phyloP scores from a whole-genome alignment of 164 flowering plant genomes.

The Stephania japonica region DNA sequence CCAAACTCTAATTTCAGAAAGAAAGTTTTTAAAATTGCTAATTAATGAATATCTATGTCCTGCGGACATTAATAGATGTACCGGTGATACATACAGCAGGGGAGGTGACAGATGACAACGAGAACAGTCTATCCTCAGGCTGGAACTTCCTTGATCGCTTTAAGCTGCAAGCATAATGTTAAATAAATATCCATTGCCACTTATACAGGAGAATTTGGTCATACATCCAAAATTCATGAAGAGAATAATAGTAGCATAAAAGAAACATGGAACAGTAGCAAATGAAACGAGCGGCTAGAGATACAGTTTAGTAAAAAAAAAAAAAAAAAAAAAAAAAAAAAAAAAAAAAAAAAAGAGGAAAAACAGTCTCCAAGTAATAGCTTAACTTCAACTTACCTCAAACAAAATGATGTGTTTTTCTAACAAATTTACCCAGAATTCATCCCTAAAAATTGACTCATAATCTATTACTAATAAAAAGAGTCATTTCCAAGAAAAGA shows the following conservation, averaged over 20 bases:
- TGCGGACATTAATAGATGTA: conserved; percentile 2
- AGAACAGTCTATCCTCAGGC: conserved; percentile 93
- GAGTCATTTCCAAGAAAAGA: no score
- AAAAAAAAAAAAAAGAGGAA: background rate
- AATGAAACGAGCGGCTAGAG: background rate
- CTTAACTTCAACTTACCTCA: no score
- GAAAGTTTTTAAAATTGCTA: background rate
- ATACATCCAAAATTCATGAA: background rate
- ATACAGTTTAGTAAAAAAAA: no score
- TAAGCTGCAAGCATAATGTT: conserved; percentile 44
- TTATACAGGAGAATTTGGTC: background rate
- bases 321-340: no score
- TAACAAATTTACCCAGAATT: no score
- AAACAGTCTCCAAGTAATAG: background rate
- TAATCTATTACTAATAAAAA: no score
- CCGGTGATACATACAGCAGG: conserved; percentile 65
- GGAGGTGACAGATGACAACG: conserved; percentile 86
- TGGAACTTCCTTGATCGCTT: conserved; percentile 92
- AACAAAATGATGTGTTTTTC: no score
- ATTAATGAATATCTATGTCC: background rate
- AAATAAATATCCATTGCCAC: conserved; percentile 5
- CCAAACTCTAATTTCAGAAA: background rate
- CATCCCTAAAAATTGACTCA: no score
- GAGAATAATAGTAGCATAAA: background rate
- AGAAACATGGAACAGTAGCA: background rate